phyloP scores from a whole-genome alignment of 257 asterid species.

The Solanum lycopersicoides region DNA sequence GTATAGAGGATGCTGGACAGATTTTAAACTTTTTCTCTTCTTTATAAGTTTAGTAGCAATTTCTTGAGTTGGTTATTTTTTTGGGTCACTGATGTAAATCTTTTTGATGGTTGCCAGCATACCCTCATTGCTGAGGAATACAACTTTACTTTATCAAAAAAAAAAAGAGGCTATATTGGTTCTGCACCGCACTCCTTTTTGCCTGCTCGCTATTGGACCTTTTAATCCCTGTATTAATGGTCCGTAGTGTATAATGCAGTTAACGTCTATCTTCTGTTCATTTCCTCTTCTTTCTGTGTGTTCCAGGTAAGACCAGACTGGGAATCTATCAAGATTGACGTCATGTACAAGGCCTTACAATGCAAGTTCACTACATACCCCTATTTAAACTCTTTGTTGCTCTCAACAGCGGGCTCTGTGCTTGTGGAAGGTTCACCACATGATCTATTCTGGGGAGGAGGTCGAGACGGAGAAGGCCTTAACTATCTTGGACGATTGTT shows the following conservation, averaged over 20 bases:
- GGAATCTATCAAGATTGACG: conserved; percentile 61
- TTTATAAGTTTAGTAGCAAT: too few relatives aligned
- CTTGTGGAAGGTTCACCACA: conserved; percentile 95
- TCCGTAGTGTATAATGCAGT: not conserved
- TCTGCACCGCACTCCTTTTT: not conserved
- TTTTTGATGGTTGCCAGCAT: too few relatives aligned
- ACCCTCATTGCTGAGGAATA: too few relatives aligned
- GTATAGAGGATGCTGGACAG: too few relatives aligned
- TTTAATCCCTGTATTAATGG: not conserved
- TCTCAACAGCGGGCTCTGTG: conserved; percentile 76
- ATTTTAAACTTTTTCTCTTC: too few relatives aligned
- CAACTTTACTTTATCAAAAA: too few relatives aligned
- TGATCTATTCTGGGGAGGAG: conserved; percentile 98
- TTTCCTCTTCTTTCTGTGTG: not conserved
- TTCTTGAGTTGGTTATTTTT: too few relatives aligned
- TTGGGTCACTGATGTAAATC: too few relatives aligned
- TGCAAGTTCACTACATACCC: conserved; percentile 69
- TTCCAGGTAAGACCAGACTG: conserved; percentile 77
- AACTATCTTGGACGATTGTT: conserved; percentile 92
- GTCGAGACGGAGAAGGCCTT: conserved; percentile 97
- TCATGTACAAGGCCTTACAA: conserved; percentile 72
- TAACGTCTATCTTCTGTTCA: not conserved
- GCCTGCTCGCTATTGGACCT: not conserved
- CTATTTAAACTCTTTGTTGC: conserved; percentile 52
- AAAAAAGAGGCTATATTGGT: not conserved